Percentiles rank a stretch among this genome's conserved stretches.
Evolutionary conservation across 2,329 filamentous ascomycete genomes (phyloP).

Genomic region (Calycina herbarum): DNA sequence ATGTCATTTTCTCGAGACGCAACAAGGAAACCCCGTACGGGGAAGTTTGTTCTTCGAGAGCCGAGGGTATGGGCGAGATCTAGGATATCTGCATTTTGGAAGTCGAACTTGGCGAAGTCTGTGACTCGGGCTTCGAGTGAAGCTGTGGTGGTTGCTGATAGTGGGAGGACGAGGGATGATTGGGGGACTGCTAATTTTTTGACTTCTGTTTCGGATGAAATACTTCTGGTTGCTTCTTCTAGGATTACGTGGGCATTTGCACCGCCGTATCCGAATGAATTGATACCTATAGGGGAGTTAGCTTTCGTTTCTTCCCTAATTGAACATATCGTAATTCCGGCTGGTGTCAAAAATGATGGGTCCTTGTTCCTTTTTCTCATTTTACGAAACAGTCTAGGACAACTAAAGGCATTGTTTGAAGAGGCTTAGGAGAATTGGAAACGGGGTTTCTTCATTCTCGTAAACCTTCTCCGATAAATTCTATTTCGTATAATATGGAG

Average conservation of each 20-base stretch:
- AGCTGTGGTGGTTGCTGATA: constrained; percentile 15
- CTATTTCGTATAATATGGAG: too few relatives aligned
- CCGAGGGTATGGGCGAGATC: not conserved
- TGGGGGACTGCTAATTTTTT: not conserved
- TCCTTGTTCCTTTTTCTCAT: too few relatives aligned
- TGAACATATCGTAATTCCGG: too few relatives aligned
- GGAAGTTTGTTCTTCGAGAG: not conserved
- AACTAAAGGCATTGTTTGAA: too few relatives aligned
- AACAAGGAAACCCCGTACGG: not conserved
- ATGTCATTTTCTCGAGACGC: not conserved
- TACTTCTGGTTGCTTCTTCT: constrained; percentile 14
- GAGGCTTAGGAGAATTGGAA: too few relatives aligned
- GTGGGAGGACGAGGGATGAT: constrained; percentile 19
- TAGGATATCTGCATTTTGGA: not conserved
- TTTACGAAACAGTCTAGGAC: too few relatives aligned
- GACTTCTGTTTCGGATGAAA: not conserved
- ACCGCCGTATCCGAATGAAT: constrained; percentile 34
- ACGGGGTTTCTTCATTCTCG: too few relatives aligned
- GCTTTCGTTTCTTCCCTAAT: too few relatives aligned
- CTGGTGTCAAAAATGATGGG: too few relatives aligned
- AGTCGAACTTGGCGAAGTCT: not conserved
- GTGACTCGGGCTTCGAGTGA: not conserved
- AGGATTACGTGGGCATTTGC: constrained; percentile 27
- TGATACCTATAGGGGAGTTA: constrained; percentile 9
- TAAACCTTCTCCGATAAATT: too few relatives aligned